Base-by-base conservation (phyloP, 2,329 filamentous ascomycete genomes). In the Aureobasidium sp. region DNA sequence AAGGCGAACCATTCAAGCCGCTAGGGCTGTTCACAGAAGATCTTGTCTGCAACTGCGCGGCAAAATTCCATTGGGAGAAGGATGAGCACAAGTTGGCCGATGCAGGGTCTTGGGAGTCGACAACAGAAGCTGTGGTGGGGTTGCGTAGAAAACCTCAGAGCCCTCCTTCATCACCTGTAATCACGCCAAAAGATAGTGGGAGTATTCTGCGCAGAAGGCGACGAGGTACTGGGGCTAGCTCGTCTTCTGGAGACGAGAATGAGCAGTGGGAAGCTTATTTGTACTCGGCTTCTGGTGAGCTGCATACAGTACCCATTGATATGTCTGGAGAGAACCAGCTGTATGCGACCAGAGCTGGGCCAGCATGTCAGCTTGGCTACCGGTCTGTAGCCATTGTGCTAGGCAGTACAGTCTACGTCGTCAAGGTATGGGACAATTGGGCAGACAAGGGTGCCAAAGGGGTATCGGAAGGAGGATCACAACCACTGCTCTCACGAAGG, bases 101-200 rank as follows among this genome's bases (percentile, higher is more conserved):
- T 41, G 86, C 86, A 0, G 88, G 88, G 0, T 71, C 76, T 0
- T 91, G 87, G 87, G 83, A 86, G 64, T 76, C 83, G 1, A 76
- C 80, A 0, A 81, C 80, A 36, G 84, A 85, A 0, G 83, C 82
- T 61, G 76, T 89, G 10, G 76, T 89, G 0, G 88, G 88, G 0
- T 77, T 90, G 13, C 79, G 87, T 2, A 41, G 44, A 8, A 60
- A 60, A 10, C 34, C 37, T 34, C 68, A 27, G 66, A 64, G 64
- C 72, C 71, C 13, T 58, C 67, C 17, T 60, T 61, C 48, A n/a
- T 65, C 56, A 26, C 64, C 29, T 57, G 29, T 62, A 62, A 27
- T 36, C 62, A 20, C 32, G 63, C 46, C 41, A 44, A 66, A 50
- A 37, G 64, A 42, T 50, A 64, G n/a, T 34, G 62, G 53, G 1